Evolutionary conservation across 495 filamentous ascomycete genomes (phyloP).

Genomic region (Trichoderma orchidacearum): DNA sequence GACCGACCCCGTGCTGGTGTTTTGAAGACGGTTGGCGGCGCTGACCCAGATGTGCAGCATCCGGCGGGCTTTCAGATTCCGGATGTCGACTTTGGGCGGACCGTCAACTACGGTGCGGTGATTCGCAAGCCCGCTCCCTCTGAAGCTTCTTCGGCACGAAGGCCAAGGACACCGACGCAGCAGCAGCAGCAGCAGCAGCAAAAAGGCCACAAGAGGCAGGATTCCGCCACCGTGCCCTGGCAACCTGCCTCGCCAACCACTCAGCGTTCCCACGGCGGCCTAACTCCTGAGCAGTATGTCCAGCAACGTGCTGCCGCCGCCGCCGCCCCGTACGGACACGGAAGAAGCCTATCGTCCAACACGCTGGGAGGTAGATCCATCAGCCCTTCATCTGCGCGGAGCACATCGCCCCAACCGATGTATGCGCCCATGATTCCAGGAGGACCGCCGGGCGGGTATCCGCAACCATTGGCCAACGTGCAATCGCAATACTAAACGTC

Average conservation of each 20-base stretch:
- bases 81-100: conserved; percentile 76
- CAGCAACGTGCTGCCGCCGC: conserved; percentile 58
- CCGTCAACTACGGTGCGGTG: conserved; percentile 46
- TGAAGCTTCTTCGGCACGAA: conserved; percentile 9
- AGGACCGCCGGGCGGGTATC: neutral
- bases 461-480: neutral
- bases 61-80: conserved; percentile 42
- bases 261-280: neutral
- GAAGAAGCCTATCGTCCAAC: conserved; percentile 44
- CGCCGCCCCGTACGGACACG: conserved; percentile 34
- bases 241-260: conserved; percentile 9
- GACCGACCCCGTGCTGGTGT: conserved; percentile 71
- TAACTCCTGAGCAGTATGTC: conserved; percentile 71
- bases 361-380: conserved; percentile 17
- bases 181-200: too few species aligned
- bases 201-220: neutral
- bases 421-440: conserved; percentile 11
- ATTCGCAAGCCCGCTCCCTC: conserved; percentile 10
- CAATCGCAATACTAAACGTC: conserved; percentile 14
- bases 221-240: neutral
- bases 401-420: conserved; percentile 28
- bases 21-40: conserved; percentile 63
- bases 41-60: conserved; percentile 14
- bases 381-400: conserved; percentile 21
- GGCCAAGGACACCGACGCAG: conserved; percentile 8